Percentiles rank a stretch among this genome's conserved stretches.
These are phyloP conservation scores for Thymus quinquecostatus DNA, from an alignment of 257 asterid species.

Conservation along the genomic window DNA sequence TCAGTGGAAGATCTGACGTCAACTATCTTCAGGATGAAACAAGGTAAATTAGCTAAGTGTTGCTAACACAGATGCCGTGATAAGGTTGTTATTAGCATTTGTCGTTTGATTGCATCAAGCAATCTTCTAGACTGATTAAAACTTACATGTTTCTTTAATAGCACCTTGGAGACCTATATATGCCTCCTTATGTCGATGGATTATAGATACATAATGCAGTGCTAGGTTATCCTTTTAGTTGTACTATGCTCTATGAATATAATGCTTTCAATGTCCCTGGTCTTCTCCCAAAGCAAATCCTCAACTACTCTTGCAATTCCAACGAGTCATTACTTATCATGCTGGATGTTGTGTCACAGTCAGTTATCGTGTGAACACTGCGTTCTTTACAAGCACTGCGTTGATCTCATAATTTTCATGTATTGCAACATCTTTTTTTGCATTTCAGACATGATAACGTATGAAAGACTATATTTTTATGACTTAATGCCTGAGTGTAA, in stretches of 20 bases:
- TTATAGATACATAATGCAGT: conserved; percentile 2
- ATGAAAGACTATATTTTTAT: not conserved
- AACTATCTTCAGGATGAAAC: conserved; percentile 69
- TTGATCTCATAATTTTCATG: not conserved
- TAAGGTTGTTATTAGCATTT: not conserved
- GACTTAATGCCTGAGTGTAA: conserved; percentile 9
- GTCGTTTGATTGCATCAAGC: not conserved
- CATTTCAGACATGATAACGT: not conserved
- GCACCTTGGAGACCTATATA: not conserved
- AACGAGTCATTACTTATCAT: conserved; percentile 18
- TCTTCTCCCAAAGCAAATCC: conserved; percentile 4
- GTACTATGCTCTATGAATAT: conserved; percentile 3
- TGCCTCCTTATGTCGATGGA: conserved; percentile 7
- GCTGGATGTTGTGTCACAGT: conserved; percentile 14
- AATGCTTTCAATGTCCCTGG: not conserved
- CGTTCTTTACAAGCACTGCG: not conserved
- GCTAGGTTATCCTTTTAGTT: conserved; percentile 3
- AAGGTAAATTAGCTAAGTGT: conserved; percentile 55
- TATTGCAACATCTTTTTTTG: not conserved
- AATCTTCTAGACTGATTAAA: conserved; percentile 14
- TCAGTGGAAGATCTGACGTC: conserved; percentile 75
- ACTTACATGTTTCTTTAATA: conserved; percentile 14
- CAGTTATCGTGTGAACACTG: conserved; percentile 16
- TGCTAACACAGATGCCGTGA: conserved; percentile 5
- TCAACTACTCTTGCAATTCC: not conserved